These are phyloP conservation scores for Pseudopyrenochaeta lycopersici DNA, from an alignment of 2,329 filamentous ascomycete species.

Conservation along the genomic window DNA sequence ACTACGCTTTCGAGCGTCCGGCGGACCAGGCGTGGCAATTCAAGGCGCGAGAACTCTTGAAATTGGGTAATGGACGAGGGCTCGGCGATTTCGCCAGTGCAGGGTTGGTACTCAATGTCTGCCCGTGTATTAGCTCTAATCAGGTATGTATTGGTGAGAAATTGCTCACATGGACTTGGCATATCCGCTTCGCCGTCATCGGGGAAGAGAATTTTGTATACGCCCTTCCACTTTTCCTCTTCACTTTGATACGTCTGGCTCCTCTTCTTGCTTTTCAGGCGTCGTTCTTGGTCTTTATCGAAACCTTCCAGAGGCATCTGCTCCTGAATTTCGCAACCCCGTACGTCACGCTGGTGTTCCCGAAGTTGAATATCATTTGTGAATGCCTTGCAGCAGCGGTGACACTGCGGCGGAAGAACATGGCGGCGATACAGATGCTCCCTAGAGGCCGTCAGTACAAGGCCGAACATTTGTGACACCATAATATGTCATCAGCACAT, in stretches of 20 bases:
- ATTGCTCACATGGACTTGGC: constrained; percentile 31
- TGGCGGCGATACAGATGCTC: constrained; percentile 37
- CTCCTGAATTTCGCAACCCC: constrained; percentile 28
- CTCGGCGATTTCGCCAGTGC: constrained; percentile 5
- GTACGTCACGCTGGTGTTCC: constrained; percentile 33
- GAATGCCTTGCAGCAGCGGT: constrained; percentile 34
- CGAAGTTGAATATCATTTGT: constrained; percentile 26
- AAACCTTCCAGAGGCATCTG: constrained; percentile 32
- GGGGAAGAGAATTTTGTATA: constrained; percentile 35
- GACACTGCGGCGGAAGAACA: constrained; percentile 33
- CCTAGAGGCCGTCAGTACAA: constrained; percentile 3
- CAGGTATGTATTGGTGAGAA: background rate
- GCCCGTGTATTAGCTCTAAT: background rate
- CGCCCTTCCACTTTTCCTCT: constrained; percentile 37
- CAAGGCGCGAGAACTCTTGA: constrained; percentile 34
- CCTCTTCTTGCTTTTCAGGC: constrained; percentile 36
- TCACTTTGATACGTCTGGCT: constrained; percentile 25
- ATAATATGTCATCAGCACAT: too few species aligned
- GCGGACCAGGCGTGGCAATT: constrained; percentile 37
- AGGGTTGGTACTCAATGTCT: constrained; percentile 33
- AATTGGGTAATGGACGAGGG: constrained; percentile 24
- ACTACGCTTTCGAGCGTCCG: constrained; percentile 32
- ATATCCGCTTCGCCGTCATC: constrained; percentile 29
- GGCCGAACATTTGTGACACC: too few species aligned
- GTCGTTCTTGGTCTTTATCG: constrained; percentile 35